phyloP scores from a whole-genome alignment of 1,139 yeast genomes.

The Debaryomyces udenii region DNA sequence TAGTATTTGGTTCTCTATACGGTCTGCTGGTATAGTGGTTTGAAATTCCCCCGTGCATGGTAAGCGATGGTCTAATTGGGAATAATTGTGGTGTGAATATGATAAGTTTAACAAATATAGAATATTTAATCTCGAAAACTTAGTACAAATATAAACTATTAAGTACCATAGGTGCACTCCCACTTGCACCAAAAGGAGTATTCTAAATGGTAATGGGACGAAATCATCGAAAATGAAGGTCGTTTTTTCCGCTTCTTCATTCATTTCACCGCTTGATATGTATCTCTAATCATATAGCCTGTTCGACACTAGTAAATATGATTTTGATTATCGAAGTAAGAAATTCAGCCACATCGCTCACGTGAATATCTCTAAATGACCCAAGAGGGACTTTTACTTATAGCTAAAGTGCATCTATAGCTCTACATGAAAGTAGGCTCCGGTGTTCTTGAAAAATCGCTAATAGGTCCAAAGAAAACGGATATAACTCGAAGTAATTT shows the following conservation, averaged over 20 bases:
- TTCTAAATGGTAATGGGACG: conserved; percentile 46
- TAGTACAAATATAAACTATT: conserved; percentile 30
- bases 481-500: no score
- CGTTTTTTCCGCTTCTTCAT: neutral
- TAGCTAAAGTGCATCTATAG: no score
- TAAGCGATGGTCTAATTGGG: conserved; percentile 26
- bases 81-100: conserved; percentile 42
- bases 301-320: no score
- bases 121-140: conserved; percentile 33
- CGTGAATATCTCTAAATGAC: neutral
- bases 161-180: conserved; percentile 41
- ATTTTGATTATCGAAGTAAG: no score
- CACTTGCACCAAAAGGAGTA: conserved; percentile 33
- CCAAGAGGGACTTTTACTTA: neutral
- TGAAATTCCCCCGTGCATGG: conserved; percentile 38
- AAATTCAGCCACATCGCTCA: neutral
- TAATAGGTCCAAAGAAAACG: no score
- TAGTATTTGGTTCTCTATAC: conserved; percentile 34
- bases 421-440: neutral
- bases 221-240: conserved; percentile 1
- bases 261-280: neutral
- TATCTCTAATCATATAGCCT: neutral
- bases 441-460: no score
- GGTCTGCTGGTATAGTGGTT: conserved; percentile 34
- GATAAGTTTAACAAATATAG: conserved; percentile 41